Conservation (phyloP, 108 stramenopile species). For the Chaetoceros tenuissimus region DNA sequence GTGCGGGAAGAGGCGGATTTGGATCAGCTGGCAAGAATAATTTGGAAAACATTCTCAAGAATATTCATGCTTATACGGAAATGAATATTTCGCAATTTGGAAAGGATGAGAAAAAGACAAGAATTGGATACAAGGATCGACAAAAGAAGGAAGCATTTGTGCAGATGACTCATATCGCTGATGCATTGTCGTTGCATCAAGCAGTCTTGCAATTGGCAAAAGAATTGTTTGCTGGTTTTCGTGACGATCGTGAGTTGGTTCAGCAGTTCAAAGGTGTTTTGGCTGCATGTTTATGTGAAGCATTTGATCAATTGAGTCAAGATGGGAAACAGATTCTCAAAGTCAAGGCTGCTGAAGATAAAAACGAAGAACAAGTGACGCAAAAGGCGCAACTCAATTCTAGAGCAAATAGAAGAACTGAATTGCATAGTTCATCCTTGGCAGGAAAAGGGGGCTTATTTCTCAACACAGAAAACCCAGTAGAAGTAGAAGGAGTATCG, state of each 20-base stretch:
- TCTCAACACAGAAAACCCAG: constrained; percentile 27
- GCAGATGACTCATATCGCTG: constrained; percentile 75
- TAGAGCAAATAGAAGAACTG: constrained; percentile 59
- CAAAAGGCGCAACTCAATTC: constrained; percentile 18
- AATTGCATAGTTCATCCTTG: constrained; percentile 69
- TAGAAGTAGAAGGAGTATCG: constrained; percentile 3
- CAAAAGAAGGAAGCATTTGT: constrained; percentile 72
- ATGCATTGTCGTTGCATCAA: constrained; percentile 76
- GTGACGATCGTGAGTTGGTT: constrained; percentile 85
- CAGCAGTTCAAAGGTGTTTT: constrained; percentile 71
- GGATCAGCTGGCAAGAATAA: constrained; percentile 31
- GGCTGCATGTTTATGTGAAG: constrained; percentile 75
- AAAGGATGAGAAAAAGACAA: constrained; percentile 75
- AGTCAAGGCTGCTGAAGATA: constrained; percentile 12
- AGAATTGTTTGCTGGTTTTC: constrained; percentile 84
- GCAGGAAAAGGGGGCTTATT: constrained; percentile 74
- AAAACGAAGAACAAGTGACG: constrained; percentile 10
- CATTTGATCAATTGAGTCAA: constrained; percentile 69
- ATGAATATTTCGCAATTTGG: constrained; percentile 83
- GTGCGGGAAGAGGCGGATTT: constrained; percentile 63
- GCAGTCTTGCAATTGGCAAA: constrained; percentile 78
- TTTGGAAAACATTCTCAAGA: constrained; percentile 10
- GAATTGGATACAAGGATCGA: constrained; percentile 85
- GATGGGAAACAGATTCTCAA: constrained; percentile 60
- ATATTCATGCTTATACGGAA: constrained; percentile 29